These are phyloP conservation scores for Tuber magnatum DNA, from an alignment of 495 filamentous ascomycete genomes.

Conservation along the genomic window DNA sequence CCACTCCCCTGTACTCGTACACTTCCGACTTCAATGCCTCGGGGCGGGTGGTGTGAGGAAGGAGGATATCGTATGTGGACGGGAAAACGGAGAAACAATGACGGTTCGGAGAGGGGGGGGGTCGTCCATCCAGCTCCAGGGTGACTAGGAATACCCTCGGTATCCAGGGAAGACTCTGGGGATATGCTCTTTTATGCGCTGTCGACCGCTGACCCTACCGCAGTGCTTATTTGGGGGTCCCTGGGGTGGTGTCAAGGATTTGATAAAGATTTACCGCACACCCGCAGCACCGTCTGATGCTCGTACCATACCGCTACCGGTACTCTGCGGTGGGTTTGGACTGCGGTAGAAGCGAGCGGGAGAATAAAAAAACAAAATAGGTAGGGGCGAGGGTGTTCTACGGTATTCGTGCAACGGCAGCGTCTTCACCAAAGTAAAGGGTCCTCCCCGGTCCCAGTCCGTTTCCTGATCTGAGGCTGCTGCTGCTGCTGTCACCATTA, in stretches of 20 bases:
- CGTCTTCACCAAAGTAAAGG: neutral
- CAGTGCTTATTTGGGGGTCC: neutral
- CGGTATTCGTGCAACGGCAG: neutral
- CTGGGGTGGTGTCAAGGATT: neutral
- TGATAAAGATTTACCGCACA: neutral
- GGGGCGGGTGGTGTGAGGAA: neutral
- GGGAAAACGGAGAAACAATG: neutral
- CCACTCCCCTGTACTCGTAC: neutral
- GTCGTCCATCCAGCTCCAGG: neutral
- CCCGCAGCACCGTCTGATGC: neutral
- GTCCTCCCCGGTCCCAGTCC: conserved; percentile 1
- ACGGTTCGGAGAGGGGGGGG: neutral
- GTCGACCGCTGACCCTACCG: neutral
- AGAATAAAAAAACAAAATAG: neutral
- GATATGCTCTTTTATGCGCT: neutral
- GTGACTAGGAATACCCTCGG: neutral
- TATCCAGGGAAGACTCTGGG: neutral
- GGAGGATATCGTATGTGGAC: neutral
- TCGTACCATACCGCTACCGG: neutral
- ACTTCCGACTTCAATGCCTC: neutral
- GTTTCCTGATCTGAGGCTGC: neutral
- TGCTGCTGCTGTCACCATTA: neutral
- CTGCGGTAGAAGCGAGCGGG: neutral
- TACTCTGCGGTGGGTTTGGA: neutral
- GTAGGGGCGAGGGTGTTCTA: neutral